These are phyloP conservation scores for Hibiscus mutabilis DNA, from an alignment of 345 rosid genomes.

Conservation along the genomic window DNA sequence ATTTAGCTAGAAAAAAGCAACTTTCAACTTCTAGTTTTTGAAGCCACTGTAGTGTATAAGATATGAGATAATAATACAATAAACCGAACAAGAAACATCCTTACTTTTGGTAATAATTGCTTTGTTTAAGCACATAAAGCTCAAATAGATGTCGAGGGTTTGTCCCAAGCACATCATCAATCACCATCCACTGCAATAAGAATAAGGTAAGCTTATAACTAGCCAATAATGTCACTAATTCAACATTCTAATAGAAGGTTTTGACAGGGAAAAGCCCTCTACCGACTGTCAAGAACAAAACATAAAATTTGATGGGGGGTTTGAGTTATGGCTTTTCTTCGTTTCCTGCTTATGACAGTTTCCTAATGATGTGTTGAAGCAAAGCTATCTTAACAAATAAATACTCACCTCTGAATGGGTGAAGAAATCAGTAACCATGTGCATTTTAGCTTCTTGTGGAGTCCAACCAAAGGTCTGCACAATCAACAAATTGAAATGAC, in stretches of 20 bases:
- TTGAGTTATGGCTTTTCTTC: not conserved
- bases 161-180: constrained; percentile 85
- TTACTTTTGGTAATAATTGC: constrained; percentile 50
- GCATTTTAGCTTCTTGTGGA: constrained; percentile 86
- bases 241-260: not conserved
- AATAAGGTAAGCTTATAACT: constrained; percentile 16
- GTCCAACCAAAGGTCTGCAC: constrained; percentile 87
- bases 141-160: constrained; percentile 90
- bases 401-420: constrained; percentile 70
- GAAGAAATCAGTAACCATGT: constrained; percentile 89
- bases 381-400: not conserved
- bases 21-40: not conserved
- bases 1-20: not conserved
- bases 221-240: not conserved
- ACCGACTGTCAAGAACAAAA: constrained; percentile 1
- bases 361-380: not conserved
- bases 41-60: not conserved
- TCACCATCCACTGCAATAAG: constrained; percentile 62
- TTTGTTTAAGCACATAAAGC: constrained; percentile 87
- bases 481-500: constrained; percentile 21
- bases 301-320: not conserved
- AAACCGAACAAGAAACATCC: constrained; percentile 12
- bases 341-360: not conserved
- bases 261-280: not conserved
- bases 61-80: not conserved